Conservation (phyloP, 345 rosid genomes). For the Melastoma malabathricum region DNA sequence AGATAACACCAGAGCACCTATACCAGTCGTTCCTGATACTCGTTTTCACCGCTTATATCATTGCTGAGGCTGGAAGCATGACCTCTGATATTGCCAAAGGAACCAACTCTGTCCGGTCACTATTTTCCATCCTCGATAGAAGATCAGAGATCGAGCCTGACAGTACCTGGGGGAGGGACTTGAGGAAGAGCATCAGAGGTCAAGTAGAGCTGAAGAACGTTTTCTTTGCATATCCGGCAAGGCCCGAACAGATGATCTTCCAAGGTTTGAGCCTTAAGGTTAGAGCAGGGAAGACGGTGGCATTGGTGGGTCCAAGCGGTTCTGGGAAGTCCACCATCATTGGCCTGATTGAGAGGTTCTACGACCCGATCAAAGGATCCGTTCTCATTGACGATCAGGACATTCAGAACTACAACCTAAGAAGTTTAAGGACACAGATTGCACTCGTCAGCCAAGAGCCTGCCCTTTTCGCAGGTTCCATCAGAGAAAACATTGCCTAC, state of each 20-base stretch:
- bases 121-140: constrained; percentile 40
- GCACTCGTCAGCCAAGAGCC: constrained; percentile 68
- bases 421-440: constrained; percentile 33
- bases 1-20: constrained; percentile 30
- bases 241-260: constrained; percentile 46
- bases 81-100: constrained; percentile 56
- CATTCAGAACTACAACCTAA: constrained; percentile 33
- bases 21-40: constrained; percentile 45
- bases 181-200: constrained; percentile 26
- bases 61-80: constrained; percentile 69
- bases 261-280: constrained; percentile 42
- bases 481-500: constrained; percentile 43
- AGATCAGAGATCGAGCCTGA: constrained; percentile 44
- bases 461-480: constrained; percentile 51
- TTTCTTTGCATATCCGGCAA: constrained; percentile 45
- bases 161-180: constrained; percentile 12
- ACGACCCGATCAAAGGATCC: constrained; percentile 40
- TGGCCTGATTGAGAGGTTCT: constrained; percentile 50
- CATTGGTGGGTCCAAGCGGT: constrained; percentile 54
- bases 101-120: constrained; percentile 29
- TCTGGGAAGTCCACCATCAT: constrained; percentile 56
- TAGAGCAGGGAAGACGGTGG: constrained; percentile 43
- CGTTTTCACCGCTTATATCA: constrained; percentile 45
- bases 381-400: constrained; percentile 35
- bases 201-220: constrained; percentile 39